Evolutionary conservation across 495 filamentous ascomycete species (phyloP).

Genomic region (Tuber melanosporum): DNA sequence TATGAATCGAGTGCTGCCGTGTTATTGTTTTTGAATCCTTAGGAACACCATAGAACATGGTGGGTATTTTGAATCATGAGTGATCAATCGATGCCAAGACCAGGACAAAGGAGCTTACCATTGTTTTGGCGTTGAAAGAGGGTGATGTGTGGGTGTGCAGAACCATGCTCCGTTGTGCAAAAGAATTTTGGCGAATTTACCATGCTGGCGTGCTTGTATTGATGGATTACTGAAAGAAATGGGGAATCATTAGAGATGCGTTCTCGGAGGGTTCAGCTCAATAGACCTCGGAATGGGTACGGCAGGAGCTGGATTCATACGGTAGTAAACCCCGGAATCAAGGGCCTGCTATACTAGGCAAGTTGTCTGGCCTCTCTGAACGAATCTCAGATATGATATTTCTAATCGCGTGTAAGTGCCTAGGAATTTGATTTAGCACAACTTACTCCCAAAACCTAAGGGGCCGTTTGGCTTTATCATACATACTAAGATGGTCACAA

Average conservation of each 20-base stretch:
- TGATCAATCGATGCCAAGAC: not conserved
- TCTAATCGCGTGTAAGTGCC: too few species aligned
- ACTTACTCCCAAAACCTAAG: too few species aligned
- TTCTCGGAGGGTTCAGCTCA: too few species aligned
- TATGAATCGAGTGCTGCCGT: not conserved
- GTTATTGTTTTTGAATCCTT: not conserved
- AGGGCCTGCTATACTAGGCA: too few species aligned
- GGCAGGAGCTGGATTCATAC: too few species aligned
- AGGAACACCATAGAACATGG: accelerated
- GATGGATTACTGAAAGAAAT: not conserved
- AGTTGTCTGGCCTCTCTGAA: too few species aligned
- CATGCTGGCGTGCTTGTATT: not conserved
- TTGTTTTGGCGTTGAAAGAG: not conserved
- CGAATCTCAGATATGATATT: too few species aligned
- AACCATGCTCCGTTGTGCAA: not conserved
- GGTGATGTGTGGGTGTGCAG: not conserved
- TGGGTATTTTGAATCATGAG: not conserved
- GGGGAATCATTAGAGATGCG: not conserved
- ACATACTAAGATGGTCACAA: too few species aligned
- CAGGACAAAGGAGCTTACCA: not conserved
- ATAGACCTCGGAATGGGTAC: too few species aligned
- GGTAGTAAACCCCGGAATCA: too few species aligned
- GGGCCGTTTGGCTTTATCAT: too few species aligned
- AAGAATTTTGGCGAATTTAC: not conserved
- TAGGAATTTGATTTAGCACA: too few species aligned